phyloP scores from a whole-genome alignment of 306 rosid genomes.

The Cyclanthera cordifolia region DNA sequence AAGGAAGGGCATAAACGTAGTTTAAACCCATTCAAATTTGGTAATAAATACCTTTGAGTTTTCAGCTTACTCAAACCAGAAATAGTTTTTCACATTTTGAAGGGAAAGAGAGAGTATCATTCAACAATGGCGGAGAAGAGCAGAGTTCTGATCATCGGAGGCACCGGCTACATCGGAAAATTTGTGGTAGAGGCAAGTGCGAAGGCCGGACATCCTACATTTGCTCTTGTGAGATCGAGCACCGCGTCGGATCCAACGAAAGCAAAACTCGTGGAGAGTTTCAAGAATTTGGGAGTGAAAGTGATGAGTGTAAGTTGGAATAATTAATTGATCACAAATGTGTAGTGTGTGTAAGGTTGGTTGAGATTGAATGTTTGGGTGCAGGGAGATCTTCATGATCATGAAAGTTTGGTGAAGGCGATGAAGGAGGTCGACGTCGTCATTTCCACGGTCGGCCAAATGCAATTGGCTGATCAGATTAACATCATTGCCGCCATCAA shows the following conservation, averaged over 20 bases:
- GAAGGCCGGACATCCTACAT: conserved; percentile 61
- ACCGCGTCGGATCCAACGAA: conserved; percentile 50
- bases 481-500: conserved; percentile 82
- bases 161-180: conserved; percentile 85
- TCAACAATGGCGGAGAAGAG: conserved; percentile 54
- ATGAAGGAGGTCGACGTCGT: conserved; percentile 79
- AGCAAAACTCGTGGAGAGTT: conserved; percentile 35
- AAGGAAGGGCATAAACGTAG: neutral
- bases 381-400: conserved; percentile 73
- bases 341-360: too few relatives aligned
- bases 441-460: conserved; percentile 53
- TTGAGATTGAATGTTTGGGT: neutral
- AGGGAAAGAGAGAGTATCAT: neutral
- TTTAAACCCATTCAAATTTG: neutral
- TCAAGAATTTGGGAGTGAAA: conserved; percentile 46
- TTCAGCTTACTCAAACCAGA: too few relatives aligned
- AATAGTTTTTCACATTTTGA: neutral
- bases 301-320: conserved; percentile 33
- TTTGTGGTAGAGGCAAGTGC: conserved; percentile 67
- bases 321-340: too few relatives aligned
- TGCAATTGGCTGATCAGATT: conserved; percentile 56
- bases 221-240: conserved; percentile 57
- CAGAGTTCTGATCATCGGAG: conserved; percentile 78
- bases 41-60: neutral
- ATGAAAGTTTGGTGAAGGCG: conserved; percentile 59